Conservation (phyloP, 1,284 basidiomycete genomes). For the Microbotryum silenes-acaulis region DNA sequence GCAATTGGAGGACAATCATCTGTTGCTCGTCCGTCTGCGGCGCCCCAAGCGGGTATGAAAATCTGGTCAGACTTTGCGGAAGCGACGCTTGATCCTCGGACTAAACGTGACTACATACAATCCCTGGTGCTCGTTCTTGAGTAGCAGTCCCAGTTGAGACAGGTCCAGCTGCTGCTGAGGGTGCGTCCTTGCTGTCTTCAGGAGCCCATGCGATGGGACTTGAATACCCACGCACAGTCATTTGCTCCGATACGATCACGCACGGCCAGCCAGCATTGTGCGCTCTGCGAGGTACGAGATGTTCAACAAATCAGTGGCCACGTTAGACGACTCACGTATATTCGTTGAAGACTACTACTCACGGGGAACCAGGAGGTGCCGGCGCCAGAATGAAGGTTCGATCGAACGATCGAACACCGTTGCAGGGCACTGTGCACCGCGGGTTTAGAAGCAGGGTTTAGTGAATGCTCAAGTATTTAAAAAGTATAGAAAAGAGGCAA, state of each 20-base stretch:
- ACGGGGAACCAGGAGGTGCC: constrained; percentile 70
- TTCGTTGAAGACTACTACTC: constrained; percentile 40
- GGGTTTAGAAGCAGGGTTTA: constrained; percentile 36
- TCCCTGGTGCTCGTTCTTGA: constrained; percentile 24
- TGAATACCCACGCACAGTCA: constrained; percentile 74
- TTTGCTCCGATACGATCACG: constrained; percentile 78
- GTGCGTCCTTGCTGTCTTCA: constrained; percentile 10
- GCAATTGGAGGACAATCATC: constrained; percentile 38
- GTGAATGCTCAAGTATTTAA: too few relatives aligned
- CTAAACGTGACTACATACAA: constrained; percentile 8
- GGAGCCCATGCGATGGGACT: constrained; percentile 47
- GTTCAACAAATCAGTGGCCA: background rate
- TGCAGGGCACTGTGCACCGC: constrained; percentile 39
- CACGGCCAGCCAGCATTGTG: constrained; percentile 80
- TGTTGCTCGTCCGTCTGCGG: constrained; percentile 40
- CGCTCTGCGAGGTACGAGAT: constrained; percentile 49
- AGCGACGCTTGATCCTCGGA: background rate
- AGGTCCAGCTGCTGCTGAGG: constrained; percentile 2
- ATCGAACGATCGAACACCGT: constrained; percentile 83
- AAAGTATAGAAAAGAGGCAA: background rate
- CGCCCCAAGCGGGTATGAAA: background rate
- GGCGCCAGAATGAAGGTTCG: constrained; percentile 81
- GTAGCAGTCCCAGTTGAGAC: background rate
- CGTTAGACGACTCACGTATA: background rate
- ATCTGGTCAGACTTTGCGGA: background rate